Conservation (phyloP, 2,329 filamentous ascomycete genomes). For the Ophiocordyceps unilateralis region DNA sequence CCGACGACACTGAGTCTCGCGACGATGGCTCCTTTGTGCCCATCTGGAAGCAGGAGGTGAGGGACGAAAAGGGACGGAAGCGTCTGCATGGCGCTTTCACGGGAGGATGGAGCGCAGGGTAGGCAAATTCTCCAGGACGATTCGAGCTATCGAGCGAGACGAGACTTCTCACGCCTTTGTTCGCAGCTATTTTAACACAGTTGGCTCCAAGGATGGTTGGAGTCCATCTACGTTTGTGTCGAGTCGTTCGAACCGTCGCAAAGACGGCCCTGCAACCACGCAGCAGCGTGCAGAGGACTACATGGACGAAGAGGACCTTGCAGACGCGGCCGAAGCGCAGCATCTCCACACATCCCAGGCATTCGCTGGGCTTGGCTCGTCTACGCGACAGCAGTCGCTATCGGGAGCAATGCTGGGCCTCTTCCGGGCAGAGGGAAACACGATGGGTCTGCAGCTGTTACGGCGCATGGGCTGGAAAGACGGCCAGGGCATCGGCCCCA, state of each 20-base stretch:
- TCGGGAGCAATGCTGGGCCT: conserved; percentile 49
- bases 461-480: conserved; percentile 93
- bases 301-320: conserved; percentile 95
- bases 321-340: conserved; percentile 65
- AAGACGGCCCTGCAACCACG: conserved; percentile 36
- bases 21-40: conserved; percentile 89
- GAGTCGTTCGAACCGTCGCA: conserved; percentile 62
- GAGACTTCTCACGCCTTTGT: neutral
- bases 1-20: conserved; percentile 58
- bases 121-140: conserved; percentile 17
- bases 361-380: conserved; percentile 62
- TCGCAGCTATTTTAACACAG: conserved; percentile 82
- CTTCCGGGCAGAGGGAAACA: conserved; percentile 57
- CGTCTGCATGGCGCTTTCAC: conserved; percentile 92
- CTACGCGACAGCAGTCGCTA: conserved; percentile 33
- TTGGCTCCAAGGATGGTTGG: conserved; percentile 98
- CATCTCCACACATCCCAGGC: conserved; percentile 54
- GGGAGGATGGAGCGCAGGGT: conserved; percentile 92
- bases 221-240: conserved; percentile 83
- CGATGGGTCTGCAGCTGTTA: conserved; percentile 70
- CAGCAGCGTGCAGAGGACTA: conserved; percentile 70
- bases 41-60: conserved; percentile 96
- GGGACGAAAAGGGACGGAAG: conserved; percentile 79
- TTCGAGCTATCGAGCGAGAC: neutral
- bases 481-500: conserved; percentile 83